Evolutionary conservation across 2,329 filamentous ascomycete genomes (phyloP).

Genomic region (Botrytis paeoniae): DNA sequence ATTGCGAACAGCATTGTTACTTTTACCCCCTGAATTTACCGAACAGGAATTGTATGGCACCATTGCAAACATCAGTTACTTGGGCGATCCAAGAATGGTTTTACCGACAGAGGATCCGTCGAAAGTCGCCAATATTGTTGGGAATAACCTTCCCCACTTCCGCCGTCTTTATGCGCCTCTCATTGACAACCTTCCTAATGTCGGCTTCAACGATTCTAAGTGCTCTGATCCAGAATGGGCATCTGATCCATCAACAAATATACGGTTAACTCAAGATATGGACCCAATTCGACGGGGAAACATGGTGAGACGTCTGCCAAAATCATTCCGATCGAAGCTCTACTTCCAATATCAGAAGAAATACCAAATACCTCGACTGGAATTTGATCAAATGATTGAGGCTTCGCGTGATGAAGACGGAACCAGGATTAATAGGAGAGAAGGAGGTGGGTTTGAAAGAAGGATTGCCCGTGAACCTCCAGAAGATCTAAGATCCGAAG

Average conservation of each 20-base stretch:
- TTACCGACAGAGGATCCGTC: constrained; percentile 85
- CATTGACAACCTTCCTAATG: constrained; percentile 85
- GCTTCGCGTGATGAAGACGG: constrained; percentile 69
- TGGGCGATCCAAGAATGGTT: constrained; percentile 94
- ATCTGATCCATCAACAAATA: constrained; percentile 59
- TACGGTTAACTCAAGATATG: constrained; percentile 82
- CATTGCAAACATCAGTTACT: constrained; percentile 88
- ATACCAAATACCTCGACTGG: constrained; percentile 76
- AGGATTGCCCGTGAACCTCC: constrained; percentile 72
- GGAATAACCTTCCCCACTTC: constrained; percentile 88
- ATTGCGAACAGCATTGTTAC: constrained; percentile 80
- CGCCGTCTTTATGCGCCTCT: constrained; percentile 86
- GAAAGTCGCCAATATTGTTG: constrained; percentile 93
- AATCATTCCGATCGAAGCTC: constrained; percentile 79
- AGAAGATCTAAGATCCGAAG: constrained; percentile 63
- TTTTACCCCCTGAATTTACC: constrained; percentile 80
- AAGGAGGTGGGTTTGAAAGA: constrained; percentile 82
- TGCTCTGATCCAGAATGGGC: constrained; percentile 60
- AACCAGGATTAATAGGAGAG: constrained; percentile 64
- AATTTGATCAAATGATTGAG: constrained; percentile 83
- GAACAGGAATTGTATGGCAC: constrained; percentile 86
- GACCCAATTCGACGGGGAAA: constrained; percentile 86
- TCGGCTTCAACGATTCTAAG: constrained; percentile 67
- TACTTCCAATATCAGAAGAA: constrained; percentile 96
- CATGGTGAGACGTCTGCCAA: constrained; percentile 90